Conservation (phyloP, 345 rosid genomes). For the Camelina sativa region DNA sequence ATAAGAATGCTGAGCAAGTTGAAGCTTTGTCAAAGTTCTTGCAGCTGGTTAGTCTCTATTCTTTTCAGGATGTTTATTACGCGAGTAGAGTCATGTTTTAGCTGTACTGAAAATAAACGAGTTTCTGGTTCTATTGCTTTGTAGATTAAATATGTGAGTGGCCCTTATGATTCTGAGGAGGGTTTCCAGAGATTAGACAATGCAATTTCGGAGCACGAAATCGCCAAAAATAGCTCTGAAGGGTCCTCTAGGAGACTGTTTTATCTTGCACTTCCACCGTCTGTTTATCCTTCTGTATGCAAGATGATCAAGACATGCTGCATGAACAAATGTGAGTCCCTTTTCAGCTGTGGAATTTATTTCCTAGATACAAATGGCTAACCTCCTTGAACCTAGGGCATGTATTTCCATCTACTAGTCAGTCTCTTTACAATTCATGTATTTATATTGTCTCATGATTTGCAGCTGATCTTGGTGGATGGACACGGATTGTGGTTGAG, state of each 20-base stretch:
- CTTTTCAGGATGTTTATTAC: conserved; percentile 1
- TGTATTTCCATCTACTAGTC: not conserved
- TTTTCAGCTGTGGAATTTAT: conserved; percentile 6
- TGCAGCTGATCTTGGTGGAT: conserved; percentile 96
- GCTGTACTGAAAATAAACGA: not conserved
- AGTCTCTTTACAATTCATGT: not conserved
- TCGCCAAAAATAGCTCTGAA: conserved; percentile 67
- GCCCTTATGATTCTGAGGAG: conserved; percentile 81
- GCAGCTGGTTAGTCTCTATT: conserved; percentile 70
- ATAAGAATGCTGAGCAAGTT: conserved; percentile 52
- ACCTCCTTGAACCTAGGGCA: not conserved
- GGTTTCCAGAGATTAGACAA: conserved; percentile 78
- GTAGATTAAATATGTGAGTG: conserved; percentile 93
- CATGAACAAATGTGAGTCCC: conserved; percentile 83
- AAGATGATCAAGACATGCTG: conserved; percentile 88
- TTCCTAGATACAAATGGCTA: not conserved
- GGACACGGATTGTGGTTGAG: conserved; percentile 99
- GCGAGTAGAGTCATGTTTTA: conserved; percentile 9
- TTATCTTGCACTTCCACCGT: conserved; percentile 96
- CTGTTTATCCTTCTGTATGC: conserved; percentile 94
- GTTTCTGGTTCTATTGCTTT: conserved; percentile 24
- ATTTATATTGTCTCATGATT: conserved; percentile 5
- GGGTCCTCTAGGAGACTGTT: conserved; percentile 91
- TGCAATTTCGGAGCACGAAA: conserved; percentile 75
- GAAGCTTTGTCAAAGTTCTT: conserved; percentile 69